Base-by-base conservation (phyloP, 768 basidiomycete species). In the Collybia nuda region DNA sequence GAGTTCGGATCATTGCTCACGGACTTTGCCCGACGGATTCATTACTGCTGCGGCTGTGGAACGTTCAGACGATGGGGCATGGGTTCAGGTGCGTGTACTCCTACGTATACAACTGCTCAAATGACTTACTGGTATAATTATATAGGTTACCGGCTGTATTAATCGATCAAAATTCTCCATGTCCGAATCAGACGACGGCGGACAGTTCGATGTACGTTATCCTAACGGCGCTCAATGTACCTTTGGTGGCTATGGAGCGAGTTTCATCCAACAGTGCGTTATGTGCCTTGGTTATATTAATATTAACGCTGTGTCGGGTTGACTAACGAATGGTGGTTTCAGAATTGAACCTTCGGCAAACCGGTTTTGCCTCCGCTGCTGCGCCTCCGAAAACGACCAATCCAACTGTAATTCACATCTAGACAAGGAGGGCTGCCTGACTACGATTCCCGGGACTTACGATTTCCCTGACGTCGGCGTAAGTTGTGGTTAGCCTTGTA, bases 141-240 rank as follows among this genome's bases (percentile, higher is more conserved):
- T 24, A 21, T 28, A 62, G 61, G 46, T 62, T 14, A 60, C 61
- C 15, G 58, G 61, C n/a, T 62, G 61, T 44, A 47, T 62, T 37
- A 26, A 63, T 37, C 38, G 51, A 15, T 48, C 48, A 12, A 54
- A 51, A 42, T 61, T 52, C 15, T 47, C 45, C 29, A 44, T 63
- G 17, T 50, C 56, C 29, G 48, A 56, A 15, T 28, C 40, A 17
- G 77, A 80, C 37, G 64, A 67, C 3, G 79, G 78, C 5, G 78
- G 79, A 8, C 78, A 80, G 55, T 71, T 78, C 50, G 79, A 80
- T 43, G 66, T 72, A 38, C 71, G 78, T 19, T 80, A 71, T 56
- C 79, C 77, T 1, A 72, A 80, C 44, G 78, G 78, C n/a, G 78
- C 79, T 18, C 74, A 77, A 43, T 80, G 79, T 61, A 68, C 69